Evolutionary conservation across 768 basidiomycete genomes (phyloP), one percentile per base, ranked within the genome.

Genomic region (Rhizopogon vulgaris): DNA sequence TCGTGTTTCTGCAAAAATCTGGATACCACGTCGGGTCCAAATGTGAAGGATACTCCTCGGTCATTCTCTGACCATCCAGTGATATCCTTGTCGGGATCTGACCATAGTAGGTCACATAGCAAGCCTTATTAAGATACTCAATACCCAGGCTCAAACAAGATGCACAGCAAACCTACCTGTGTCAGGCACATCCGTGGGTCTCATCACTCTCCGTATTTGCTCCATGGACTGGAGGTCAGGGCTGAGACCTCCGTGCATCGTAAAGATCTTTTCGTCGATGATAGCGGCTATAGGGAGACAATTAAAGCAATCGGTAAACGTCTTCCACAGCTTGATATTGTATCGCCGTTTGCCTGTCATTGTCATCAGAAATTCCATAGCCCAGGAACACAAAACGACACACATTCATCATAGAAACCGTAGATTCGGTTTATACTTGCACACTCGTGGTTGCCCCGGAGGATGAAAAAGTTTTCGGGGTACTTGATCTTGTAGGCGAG

Each of bases 251-350:
- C 95, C 95, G 64, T 98, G 95, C 95, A 98, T 98, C 47, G 94
- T 96, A 72, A 99, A 97, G 68, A 99, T 99, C 77, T 98, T 99
- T 74, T 98, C 95, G 73, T 98, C 95, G 69, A 99, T 97, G 73
- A 99, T 97, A 62, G 95, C 95, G 43, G 95, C 95, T 69, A 99
- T 97, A 36, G 95, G 95, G 59, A 97, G 77, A 70, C 95, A 98
- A 76, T 99, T 99, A 82, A 99, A 99, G 75, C 95, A 97, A 70
- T 99, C 95, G 54, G 95, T 99, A 72, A 99, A 99, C 34, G 95
- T 99, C 80, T 99, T 99, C 95, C 95, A 99, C 67, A 97, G 80
- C 73, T 99, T 99, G 82, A 99, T 99, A 78, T 98, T 99, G 81
- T 97, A 98, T 67, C 95, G 85, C 69, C 95, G 92, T 79, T 99